Conservation (phyloP, 805 yeast species). For the Saccharomycopsis sp. region DNA sequence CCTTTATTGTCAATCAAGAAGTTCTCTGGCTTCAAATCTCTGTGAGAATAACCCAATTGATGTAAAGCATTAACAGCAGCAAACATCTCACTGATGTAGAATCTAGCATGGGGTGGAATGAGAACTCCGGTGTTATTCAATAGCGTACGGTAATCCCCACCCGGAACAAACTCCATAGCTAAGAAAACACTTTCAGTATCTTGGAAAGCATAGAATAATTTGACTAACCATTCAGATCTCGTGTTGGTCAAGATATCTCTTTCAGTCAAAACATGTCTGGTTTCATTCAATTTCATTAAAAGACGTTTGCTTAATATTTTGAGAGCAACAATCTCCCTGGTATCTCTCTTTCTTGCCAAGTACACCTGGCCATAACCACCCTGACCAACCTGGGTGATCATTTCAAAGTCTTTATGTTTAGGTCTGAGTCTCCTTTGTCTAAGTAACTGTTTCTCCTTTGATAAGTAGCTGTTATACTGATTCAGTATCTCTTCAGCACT, state of each 20-base stretch:
- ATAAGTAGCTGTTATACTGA: slow-evolving; percentile 73
- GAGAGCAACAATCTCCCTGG: slow-evolving; percentile 91
- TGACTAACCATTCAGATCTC: slow-evolving; percentile 92
- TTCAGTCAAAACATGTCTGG: slow-evolving; percentile 91
- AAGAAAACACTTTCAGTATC: slow-evolving; percentile 82
- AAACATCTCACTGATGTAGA: slow-evolving; percentile 94
- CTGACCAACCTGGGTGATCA: slow-evolving; percentile 97
- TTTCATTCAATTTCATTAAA: slow-evolving; percentile 84
- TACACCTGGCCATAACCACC: slow-evolving; percentile 99
- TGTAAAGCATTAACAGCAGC: slow-evolving; percentile 90
- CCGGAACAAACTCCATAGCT: slow-evolving; percentile 99
- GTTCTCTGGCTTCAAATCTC: slow-evolving; percentile 95
- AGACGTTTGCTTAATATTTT: slow-evolving; percentile 85
- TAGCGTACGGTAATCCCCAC: slow-evolving; percentile 95
- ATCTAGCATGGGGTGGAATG: slow-evolving; percentile 92
- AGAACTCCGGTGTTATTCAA: slow-evolving; percentile 88
- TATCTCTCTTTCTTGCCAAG: slow-evolving; percentile 87
- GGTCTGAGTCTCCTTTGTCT: slow-evolving; percentile 89
- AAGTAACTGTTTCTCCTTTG: slow-evolving; percentile 76
- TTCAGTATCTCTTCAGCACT: slow-evolving; percentile 37
- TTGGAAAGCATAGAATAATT: slow-evolving; percentile 89
- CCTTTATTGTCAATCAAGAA: slow-evolving; percentile 85
- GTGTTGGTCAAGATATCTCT: slow-evolving; percentile 96
- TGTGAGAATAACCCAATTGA: slow-evolving; percentile 90
- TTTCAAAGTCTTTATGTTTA: slow-evolving; percentile 89